These are phyloP conservation scores for Drosera capensis DNA, from an alignment of 148 eudicot genomes.

Conservation along the genomic window DNA sequence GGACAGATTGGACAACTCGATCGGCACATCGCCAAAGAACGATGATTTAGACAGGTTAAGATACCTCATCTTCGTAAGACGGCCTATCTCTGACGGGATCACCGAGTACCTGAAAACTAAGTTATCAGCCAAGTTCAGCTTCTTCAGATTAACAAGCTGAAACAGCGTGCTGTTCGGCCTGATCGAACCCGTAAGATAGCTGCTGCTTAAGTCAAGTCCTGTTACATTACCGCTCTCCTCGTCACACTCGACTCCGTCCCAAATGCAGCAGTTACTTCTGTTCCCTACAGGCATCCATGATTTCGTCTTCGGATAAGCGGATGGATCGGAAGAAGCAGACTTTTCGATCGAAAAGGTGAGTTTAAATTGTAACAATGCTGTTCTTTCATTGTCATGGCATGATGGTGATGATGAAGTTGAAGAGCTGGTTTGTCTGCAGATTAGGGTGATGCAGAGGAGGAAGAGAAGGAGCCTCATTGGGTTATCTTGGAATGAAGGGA, in stretches of 20 bases:
- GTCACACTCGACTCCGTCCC: slow-evolving; percentile 33
- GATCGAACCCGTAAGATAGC: slow-evolving; percentile 17
- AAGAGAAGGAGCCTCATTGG: no score
- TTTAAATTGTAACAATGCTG: not conserved
- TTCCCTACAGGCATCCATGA: no score
- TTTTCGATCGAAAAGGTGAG: not conserved
- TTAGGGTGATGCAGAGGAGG: no score
- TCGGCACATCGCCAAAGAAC: slow-evolving; percentile 24
- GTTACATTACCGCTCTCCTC: slow-evolving; percentile 15
- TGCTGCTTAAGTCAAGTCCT: slow-evolving; percentile 24
- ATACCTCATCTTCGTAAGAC: slow-evolving; percentile 7
- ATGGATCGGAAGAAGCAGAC: not conserved
- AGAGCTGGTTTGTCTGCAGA: no score
- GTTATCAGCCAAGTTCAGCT: slow-evolving; percentile 14
- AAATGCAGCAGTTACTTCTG: slow-evolving; percentile 21
- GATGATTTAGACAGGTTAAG: slow-evolving; percentile 18
- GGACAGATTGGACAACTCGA: slow-evolving; percentile 12
- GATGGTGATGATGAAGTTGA: no score
- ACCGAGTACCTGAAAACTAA: slow-evolving; percentile 18
- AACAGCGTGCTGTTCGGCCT: slow-evolving; percentile 14
- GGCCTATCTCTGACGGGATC: slow-evolving; percentile 17
- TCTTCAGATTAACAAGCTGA: slow-evolving; percentile 15
- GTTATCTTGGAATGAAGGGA: no score
- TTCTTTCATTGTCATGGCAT: not conserved
- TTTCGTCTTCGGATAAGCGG: no score